Conservation (phyloP, 2,329 filamentous ascomycete species). For the Colletotrichum graminicola region DNA sequence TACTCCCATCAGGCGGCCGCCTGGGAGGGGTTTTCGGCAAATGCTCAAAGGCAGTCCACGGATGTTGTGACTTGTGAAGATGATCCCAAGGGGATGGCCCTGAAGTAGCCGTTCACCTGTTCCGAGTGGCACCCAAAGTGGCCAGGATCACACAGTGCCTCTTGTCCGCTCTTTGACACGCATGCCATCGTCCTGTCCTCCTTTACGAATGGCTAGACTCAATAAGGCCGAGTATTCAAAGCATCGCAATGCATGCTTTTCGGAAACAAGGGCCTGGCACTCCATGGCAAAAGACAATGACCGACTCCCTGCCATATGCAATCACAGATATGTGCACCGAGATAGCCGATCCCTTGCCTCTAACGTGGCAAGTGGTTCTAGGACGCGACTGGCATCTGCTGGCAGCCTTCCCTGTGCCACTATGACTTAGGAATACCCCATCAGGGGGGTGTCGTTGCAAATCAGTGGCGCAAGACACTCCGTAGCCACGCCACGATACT, state of each 20-base stretch:
- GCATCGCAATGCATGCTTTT: background rate
- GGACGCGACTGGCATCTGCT: slow-evolving; percentile 16
- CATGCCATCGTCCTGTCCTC: background rate
- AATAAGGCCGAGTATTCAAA: background rate
- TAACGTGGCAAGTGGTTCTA: background rate
- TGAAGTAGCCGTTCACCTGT: slow-evolving; percentile 19
- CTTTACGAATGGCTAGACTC: background rate
- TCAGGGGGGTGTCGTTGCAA: slow-evolving; percentile 8
- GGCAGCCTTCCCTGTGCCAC: slow-evolving; percentile 29
- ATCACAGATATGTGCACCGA: background rate
- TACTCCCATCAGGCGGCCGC: slow-evolving; percentile 8
- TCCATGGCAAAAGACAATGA: background rate
- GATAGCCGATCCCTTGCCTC: slow-evolving; percentile 2
- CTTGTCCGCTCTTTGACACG: slow-evolving; percentile 9
- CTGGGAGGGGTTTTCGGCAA: slow-evolving; percentile 34
- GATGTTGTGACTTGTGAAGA: slow-evolving; percentile 28
- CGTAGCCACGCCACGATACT: slow-evolving; percentile 1
- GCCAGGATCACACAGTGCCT: background rate
- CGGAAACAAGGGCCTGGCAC: background rate
- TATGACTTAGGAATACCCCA: slow-evolving; percentile 6
- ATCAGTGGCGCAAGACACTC: slow-evolving; percentile 5
- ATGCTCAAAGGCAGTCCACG: slow-evolving; percentile 28
- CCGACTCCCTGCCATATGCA: background rate
- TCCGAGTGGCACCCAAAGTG: slow-evolving; percentile 13
- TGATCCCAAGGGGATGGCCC: slow-evolving; percentile 40